Evolutionary conservation across 169 alveolate genomes (phyloP), one percentile per base, ranked within the genome.

Genomic region (Plasmodium berghei): DNA sequence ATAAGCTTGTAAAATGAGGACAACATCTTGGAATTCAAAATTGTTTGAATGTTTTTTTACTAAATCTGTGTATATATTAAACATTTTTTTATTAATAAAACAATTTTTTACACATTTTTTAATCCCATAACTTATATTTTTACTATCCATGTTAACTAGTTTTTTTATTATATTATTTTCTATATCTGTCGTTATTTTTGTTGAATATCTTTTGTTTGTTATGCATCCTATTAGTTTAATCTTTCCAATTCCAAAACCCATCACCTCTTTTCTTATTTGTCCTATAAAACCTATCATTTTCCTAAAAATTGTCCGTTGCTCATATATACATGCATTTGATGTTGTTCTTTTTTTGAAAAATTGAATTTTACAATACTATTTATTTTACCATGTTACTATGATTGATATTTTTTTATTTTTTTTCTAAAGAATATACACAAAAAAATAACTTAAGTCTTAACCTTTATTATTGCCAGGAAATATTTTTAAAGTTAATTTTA

Each of bases 81-180:
- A 86, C 91, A 86, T 86, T 9, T 48, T 72, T 16, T 86, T 86
- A 72, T 63, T 86, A 18, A 86, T 62, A 55, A 70, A 86, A 20
- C 91, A 86, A 71, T 86, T 42, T 56, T 86, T 86, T 1, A 86
- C 91, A 72, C 87, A 70, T 20, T 86, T 86, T 40, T 86, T 86
- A 8, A 86, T 86, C 18, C 87, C 73, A 71, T 70, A 34, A 34
- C 91, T 70, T 10, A 86, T 72, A 1, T 63, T 69, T 34, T 61
- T 45, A 26, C 86, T 56, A 59, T 59, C 42, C 71, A 86, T 58
- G 54, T 26, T 24, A 24, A 10, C 28, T 40, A 86, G 24, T 2
- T 69, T 70, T 42, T 69, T 63, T 26, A 61, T 63, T 1, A 86
- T 26, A 26, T 16, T 26, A 22, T 52, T 70, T 49, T 86, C 87